These are phyloP conservation scores for Aspergillus carbonarius DNA, from an alignment of 2,329 filamentous ascomycete species.

Conservation along the genomic window DNA sequence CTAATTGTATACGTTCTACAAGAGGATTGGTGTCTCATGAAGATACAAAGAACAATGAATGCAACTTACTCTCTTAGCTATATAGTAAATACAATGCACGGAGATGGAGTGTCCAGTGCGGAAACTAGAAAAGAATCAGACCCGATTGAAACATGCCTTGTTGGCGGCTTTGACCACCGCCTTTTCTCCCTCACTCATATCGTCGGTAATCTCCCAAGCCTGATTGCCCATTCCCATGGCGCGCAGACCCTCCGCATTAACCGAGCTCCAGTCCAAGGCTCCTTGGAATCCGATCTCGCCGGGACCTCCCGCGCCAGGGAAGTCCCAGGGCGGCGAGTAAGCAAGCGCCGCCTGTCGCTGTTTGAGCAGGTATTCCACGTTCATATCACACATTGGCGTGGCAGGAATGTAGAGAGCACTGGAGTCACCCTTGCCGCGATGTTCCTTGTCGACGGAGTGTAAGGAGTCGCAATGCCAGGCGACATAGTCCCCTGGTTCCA, in stretches of 20 bases:
- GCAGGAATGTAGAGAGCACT: conserved; percentile 88
- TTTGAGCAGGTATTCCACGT: conserved; percentile 67
- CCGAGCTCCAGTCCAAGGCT: conserved; percentile 37
- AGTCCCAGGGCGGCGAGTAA: conserved; percentile 69
- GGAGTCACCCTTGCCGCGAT: conserved; percentile 69
- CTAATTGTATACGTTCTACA: too few relatives aligned
- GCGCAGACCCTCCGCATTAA: conserved; percentile 50
- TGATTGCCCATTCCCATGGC: conserved; percentile 56
- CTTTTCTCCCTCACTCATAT: conserved; percentile 52
- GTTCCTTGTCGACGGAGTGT: conserved; percentile 79
- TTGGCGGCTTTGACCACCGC: conserved; percentile 55
- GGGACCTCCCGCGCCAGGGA: conserved; percentile 57
- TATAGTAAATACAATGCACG: background rate
- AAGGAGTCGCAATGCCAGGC: conserved; percentile 77
- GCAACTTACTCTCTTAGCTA: background rate
- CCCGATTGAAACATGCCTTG: conserved; percentile 49
- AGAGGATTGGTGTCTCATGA: too few relatives aligned
- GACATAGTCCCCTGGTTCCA: conserved; percentile 73
- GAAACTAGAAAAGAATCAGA: background rate
- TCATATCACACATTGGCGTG: conserved; percentile 74
- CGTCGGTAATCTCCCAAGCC: conserved; percentile 50
- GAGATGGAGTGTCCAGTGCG: background rate
- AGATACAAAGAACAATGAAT: background rate
- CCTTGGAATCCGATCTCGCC: conserved; percentile 44
- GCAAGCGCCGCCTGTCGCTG: conserved; percentile 70